These are phyloP conservation scores for Pythium scleroteichum DNA, from an alignment of 352 stramenopile species.

Conservation along the genomic window DNA sequence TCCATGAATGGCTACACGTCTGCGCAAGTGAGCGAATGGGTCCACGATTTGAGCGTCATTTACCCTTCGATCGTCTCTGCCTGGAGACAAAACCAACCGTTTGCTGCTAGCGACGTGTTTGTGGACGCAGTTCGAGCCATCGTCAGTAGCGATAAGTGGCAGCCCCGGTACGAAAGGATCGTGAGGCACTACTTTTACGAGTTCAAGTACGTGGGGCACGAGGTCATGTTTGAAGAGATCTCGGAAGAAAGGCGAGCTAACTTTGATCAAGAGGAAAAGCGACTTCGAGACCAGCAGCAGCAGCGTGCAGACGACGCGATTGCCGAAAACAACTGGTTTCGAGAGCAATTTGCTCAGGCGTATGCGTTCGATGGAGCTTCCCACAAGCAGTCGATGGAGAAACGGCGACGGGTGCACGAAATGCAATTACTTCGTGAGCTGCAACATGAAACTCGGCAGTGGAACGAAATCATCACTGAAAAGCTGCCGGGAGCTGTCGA, in stretches of 20 bases:
- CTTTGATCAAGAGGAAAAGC: slow-evolving; percentile 21
- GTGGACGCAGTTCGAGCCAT: slow-evolving; percentile 35
- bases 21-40: slow-evolving; percentile 53
- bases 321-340: slow-evolving; percentile 37
- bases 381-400: not conserved
- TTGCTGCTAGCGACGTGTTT: slow-evolving; percentile 41
- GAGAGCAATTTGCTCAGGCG: slow-evolving; percentile 29
- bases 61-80: slow-evolving; percentile 55
- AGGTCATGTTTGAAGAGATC: slow-evolving; percentile 38
- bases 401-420: slow-evolving; percentile 21
- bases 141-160: slow-evolving; percentile 43
- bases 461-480: slow-evolving; percentile 30
- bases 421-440: slow-evolving; percentile 18
- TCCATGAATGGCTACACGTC: slow-evolving; percentile 56
- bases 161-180: slow-evolving; percentile 51
- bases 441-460: slow-evolving; percentile 26
- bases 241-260: slow-evolving; percentile 2
- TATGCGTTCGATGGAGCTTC: slow-evolving; percentile 27
- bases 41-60: slow-evolving; percentile 41
- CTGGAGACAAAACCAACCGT: slow-evolving; percentile 33
- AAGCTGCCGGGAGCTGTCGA: slow-evolving; percentile 10
- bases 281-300: slow-evolving; percentile 29
- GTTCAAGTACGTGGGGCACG: slow-evolving; percentile 65
- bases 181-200: slow-evolving; percentile 73
- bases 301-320: slow-evolving; percentile 40